Base-by-base conservation (phyloP, 306 rosid genomes). In the Hippophae gyantsensis region DNA sequence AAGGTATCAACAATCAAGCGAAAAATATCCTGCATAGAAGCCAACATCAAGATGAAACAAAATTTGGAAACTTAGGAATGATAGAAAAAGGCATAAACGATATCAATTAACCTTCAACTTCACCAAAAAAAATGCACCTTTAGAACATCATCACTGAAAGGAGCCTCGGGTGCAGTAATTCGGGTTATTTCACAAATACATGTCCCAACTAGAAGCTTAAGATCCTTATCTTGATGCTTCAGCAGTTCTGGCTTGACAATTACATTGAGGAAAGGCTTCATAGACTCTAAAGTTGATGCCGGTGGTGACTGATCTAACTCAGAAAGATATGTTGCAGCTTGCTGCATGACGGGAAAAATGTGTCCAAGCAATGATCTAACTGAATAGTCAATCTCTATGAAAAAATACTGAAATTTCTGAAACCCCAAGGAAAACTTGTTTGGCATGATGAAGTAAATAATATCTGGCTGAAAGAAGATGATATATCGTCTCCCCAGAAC, bases 151-250 rank as follows among this genome's bases (percentile, higher is more conserved):
- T 93, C 99, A 56, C 74, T 81, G 51, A 88, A 93, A 38, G 99
- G 99, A 65, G 95, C 94, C 72, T 88, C 99, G 12, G 99, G 99
- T 63, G 99, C 99, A 59, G 99, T 93, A 62, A 93, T 93, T 47
- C 99, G 90, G 32, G 99, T 93, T 69, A 93, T 88, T 85, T 93
- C 99, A 70, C 97, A 84, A 14, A 89, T 77, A 74, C 97, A 86
- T 6, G 97, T 86, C 49, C 97, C 99, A 61, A 93, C 94, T 50
- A 93, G 83, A 79, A 93, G 99, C 73, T 84, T 93, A 77, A 93
- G 87, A 62, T 93, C 99, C 70, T 74, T 86, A 79, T 93, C 97
- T 75, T 82, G 99, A 72, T 93, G 97, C 82, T 77, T 82, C 76
- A 93, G 82, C 79, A 93, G 68, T 54, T 86, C 97, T 25, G 97